These are phyloP conservation scores for Paraleonurus japonicus DNA, from an alignment of 257 asterid genomes.

Conservation along the genomic window DNA sequence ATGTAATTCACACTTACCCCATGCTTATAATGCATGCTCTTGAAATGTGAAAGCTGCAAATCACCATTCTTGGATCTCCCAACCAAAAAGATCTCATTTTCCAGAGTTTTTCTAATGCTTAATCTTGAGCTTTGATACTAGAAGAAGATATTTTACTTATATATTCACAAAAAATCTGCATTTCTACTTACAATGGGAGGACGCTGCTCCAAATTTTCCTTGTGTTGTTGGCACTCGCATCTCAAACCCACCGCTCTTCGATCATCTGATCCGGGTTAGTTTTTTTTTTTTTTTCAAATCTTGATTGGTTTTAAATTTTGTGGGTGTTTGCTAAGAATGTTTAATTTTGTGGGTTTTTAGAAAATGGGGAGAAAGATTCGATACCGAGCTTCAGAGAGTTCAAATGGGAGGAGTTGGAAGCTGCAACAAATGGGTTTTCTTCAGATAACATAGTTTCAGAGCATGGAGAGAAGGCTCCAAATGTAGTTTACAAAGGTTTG, in stretches of 20 bases:
- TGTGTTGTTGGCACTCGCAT: conserved; percentile 49
- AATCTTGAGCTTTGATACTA: not conserved
- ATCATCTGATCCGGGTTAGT: conserved; percentile 45
- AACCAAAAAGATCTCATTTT: conserved; percentile 11
- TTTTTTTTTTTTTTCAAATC: not conserved
- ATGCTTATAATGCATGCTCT: conserved; percentile 41
- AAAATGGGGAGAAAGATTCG: conserved; percentile 44
- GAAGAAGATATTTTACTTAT: not conserved
- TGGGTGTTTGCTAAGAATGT: conserved; percentile 6
- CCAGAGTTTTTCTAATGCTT: not conserved
- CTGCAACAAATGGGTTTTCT: conserved; percentile 52
- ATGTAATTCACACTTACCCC: conserved; percentile 32
- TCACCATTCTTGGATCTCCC: conserved; percentile 38
- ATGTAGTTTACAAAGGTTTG: conserved; percentile 54
- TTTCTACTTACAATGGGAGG: conserved; percentile 37
- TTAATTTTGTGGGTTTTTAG: conserved; percentile 29
- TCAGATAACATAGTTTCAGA: conserved; percentile 53
- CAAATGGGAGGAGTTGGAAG: conserved; percentile 51
- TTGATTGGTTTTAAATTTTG: not conserved
- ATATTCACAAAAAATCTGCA: not conserved
- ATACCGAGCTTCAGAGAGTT: conserved; percentile 46
- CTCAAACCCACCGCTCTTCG: conserved; percentile 42
- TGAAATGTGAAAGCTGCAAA: conserved; percentile 23
- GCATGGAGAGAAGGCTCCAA: conserved; percentile 62
- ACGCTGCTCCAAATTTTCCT: conserved; percentile 45